Base-by-base conservation (phyloP, 345 rosid genomes). In the Cardiospermum halicacabum region DNA sequence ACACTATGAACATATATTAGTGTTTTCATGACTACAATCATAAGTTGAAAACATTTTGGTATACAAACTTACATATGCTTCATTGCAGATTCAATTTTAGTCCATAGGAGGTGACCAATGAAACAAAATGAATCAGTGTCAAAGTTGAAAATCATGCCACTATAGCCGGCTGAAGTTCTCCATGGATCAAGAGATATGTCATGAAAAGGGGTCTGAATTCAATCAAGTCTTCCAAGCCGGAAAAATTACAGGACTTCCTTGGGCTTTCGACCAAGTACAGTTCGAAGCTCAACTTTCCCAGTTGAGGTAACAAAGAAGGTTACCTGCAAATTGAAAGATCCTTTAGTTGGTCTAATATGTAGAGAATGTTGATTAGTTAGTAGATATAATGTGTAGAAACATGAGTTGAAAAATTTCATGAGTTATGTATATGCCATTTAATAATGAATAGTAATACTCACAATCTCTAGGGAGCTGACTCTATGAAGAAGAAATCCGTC, bases 401-500 rank as follows among this genome's bases (percentile, higher is more conserved):
- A 19, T 24, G 13, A n/a, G 11, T 3, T 15, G 26, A 31, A 7
- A 12, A 11, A 48, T 50, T 19, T 30, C 27, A 18, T 58, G n/a
- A 36, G 22, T 58, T 39, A 7, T 24, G 12, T 24, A 40, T n/a
- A 30, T 30, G 30, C 48, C 25, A 27, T 51, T 45, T 31, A 28
- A 34, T 31, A 58, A 16, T 10, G 65, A 63, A 26, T n/a, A n/a
- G n/a, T n/a, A n/a, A n/a, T 67, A 74, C 94, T 63, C 76, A 84
- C 97, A 72, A 91, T 80, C 67, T 83, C 87, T 24, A 77, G 72
- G 28, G 78, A 65, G 74, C 72, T 66, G 62, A 91, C 83, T 81
- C 85, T 78, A 59, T 88, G 95, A 34, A 90, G 89, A 75, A 90
- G 92, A 75, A 88, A 82, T 42, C 96, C 89, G 75, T 82, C 77